phyloP scores from a whole-genome alignment of 306 rosid species.

The Gillenia trifoliata region DNA sequence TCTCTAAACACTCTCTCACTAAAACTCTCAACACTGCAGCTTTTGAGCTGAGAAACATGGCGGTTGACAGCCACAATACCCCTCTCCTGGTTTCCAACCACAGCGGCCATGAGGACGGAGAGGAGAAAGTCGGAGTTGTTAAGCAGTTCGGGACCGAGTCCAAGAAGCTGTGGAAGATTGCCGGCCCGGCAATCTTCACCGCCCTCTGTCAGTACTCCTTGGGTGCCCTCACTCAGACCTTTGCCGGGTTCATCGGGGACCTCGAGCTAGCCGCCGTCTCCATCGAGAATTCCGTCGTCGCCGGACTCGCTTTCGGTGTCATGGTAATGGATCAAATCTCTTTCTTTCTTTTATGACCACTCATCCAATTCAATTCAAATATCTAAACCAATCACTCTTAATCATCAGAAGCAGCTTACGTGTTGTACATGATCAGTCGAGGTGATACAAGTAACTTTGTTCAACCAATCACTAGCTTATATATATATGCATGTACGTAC shows the following conservation, averaged over 20 bases:
- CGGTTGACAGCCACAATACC: not conserved
- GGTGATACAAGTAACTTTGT: too few species aligned
- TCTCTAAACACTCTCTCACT: not conserved
- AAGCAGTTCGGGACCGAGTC: constrained; percentile 29
- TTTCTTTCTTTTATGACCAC: too few species aligned
- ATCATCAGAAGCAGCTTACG: too few species aligned
- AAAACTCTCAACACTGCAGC: too few species aligned
- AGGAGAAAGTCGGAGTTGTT: constrained; percentile 3
- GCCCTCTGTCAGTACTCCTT: constrained; percentile 47
- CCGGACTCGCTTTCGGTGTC: constrained; percentile 64
- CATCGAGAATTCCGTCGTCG: constrained; percentile 62
- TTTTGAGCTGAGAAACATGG: constrained; percentile 11
- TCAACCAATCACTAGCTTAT: too few species aligned
- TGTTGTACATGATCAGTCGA: too few species aligned
- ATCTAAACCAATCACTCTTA: too few species aligned
- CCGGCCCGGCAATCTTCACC: constrained; percentile 62
- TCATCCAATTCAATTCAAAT: too few species aligned
- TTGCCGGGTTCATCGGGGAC: constrained; percentile 43
- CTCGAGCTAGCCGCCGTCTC: constrained; percentile 70
- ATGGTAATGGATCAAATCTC: constrained; percentile 35
- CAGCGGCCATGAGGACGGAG: constrained; percentile 24
- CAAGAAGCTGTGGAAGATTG: constrained; percentile 44
- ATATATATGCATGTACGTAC: too few species aligned
- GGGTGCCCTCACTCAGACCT: constrained; percentile 64
- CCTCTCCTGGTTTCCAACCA: constrained; percentile 26